Base-by-base conservation (phyloP, 176 grass and related monocot species). In the Phyllostachys edulis region DNA sequence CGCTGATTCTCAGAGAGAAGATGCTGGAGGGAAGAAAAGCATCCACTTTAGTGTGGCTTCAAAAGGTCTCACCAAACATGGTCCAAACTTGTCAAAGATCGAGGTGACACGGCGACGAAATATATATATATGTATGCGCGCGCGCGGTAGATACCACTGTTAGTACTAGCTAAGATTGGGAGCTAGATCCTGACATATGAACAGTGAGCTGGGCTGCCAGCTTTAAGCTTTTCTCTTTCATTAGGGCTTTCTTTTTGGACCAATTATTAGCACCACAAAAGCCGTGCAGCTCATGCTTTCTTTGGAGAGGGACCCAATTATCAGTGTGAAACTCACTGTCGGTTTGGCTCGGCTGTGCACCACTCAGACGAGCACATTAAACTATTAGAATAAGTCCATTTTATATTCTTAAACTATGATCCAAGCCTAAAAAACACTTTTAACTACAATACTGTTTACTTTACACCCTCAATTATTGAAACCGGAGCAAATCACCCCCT, bases 241-340 rank as follows among this genome's bases (percentile, higher is more conserved):
- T 78, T 34, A n/a, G 16, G 4, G 20, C 5, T 50, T 63, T 71
- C 67, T 51, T 86, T 86, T 80, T n/a, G 3, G 39, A 42, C 66
- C 76, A 23, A 86, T 80, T 42, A 65, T 73, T 73, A 73, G 67
- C n/a, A 11, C 37, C 59, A 17, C 68, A 63, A 86, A 80, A 23
- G 55, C 18, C 2, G 20, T n/a, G 54, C 20, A 5, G 5, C 45
- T 71, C 14, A 20, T n/a, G 21, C 79, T 59, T 15, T 29, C 29
- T 29, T 29, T 29, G 1, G 29, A 29, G 29, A 29, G 29, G 29
- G 29, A 29, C 29, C 29, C 29, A 29, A 29, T 29, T 29, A 29
- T 29, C 29, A 29, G 1, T 29, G 29, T 29, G 29, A 1, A 29
- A 29, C 29, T 29, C 1, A 29, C 29, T 29, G 29, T 0, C 29